These are phyloP conservation scores for Ustilago trichophora DNA, from an alignment of 1,284 basidiomycete species.

Conservation along the genomic window DNA sequence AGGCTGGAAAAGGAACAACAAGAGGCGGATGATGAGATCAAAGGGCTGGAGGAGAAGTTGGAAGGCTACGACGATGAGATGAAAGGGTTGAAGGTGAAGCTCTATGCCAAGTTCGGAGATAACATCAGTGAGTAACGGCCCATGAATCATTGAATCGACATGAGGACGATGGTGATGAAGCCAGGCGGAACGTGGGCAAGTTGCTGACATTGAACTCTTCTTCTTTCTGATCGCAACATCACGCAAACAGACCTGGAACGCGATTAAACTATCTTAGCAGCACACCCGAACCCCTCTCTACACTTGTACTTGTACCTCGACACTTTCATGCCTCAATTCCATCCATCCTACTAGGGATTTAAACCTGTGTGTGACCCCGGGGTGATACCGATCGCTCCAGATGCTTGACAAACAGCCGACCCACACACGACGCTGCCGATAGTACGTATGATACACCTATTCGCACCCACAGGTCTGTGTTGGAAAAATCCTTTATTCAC, in stretches of 20 bases:
- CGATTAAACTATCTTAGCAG: slow-evolving; percentile 16
- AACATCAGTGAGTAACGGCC: slow-evolving; percentile 75
- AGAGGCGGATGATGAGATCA: slow-evolving; percentile 73
- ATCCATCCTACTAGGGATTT: too few species aligned
- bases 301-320: slow-evolving; percentile 21
- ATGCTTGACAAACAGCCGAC: too few species aligned
- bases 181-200: neutral
- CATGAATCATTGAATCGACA: too few species aligned
- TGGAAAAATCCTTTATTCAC: too few species aligned
- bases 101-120: slow-evolving; percentile 92
- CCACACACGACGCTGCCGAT: too few species aligned
- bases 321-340: too few species aligned
- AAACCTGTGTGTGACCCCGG: too few species aligned
- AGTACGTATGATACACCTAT: too few species aligned
- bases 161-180: neutral
- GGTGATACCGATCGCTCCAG: too few species aligned
- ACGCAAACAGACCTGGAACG: slow-evolving; percentile 48
- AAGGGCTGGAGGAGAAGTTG: slow-evolving; percentile 71
- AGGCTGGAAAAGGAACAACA: slow-evolving; percentile 79
- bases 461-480: too few species aligned
- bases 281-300: too few species aligned
- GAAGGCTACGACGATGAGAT: slow-evolving; percentile 83
- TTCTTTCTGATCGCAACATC: too few species aligned
- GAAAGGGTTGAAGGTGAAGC: slow-evolving; percentile 84
- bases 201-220: neutral